These are phyloP conservation scores for Cryptosporidium felis DNA, from an alignment of 169 alveolate species.

Conservation along the genomic window DNA sequence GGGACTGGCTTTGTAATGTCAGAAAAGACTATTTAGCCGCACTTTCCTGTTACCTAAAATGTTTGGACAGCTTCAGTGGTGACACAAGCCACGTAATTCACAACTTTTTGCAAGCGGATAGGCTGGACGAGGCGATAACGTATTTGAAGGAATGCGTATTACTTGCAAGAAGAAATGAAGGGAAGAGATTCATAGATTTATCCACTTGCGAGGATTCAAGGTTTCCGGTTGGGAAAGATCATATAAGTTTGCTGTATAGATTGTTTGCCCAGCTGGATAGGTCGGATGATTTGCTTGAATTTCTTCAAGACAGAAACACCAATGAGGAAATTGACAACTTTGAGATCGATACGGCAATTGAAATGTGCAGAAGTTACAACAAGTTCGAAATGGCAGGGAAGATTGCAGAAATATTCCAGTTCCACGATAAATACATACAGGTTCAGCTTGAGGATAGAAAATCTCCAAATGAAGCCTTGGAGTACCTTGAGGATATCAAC, in stretches of 20 bases:
- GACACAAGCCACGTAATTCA: constrained; percentile 59
- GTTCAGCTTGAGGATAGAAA: constrained; percentile 51
- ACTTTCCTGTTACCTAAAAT: constrained; percentile 13
- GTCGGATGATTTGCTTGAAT: constrained; percentile 23
- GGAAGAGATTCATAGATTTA: neutral
- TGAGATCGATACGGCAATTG: constrained; percentile 54
- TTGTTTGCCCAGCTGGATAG: constrained; percentile 61
- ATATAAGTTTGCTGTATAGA: constrained; percentile 30
- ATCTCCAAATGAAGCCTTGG: constrained; percentile 39
- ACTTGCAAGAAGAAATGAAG: constrained; percentile 1
- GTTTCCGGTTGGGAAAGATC: constrained; percentile 51
- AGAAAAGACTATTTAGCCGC: constrained; percentile 33
- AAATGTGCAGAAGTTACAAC: constrained; percentile 57
- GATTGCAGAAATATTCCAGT: constrained; percentile 42
- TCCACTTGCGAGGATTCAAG: constrained; percentile 4
- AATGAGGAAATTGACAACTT: constrained; percentile 42
- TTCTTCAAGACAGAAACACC: neutral
- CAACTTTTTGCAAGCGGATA: constrained; percentile 25
- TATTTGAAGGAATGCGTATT: constrained; percentile 30
- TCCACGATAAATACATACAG: constrained; percentile 44
- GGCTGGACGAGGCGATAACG: constrained; percentile 24
- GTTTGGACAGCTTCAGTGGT: constrained; percentile 29
- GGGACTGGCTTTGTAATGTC: constrained; percentile 62
- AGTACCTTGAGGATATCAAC: constrained; percentile 27
- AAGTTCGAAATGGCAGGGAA: constrained; percentile 50